Conservation (phyloP, 148 eudicot species). For the Pharnaceum exiguum region DNA sequence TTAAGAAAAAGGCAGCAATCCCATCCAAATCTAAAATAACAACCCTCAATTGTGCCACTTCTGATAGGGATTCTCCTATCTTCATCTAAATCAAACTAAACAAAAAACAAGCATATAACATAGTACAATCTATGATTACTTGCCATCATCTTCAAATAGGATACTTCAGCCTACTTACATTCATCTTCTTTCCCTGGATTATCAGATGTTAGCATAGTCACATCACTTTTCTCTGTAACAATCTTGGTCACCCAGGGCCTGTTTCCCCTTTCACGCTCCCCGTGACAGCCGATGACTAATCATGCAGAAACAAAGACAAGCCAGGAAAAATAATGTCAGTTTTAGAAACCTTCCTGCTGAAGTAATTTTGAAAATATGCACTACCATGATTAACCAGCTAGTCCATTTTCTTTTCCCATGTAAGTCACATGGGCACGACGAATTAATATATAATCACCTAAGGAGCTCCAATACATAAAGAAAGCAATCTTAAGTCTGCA, state of each 20-base stretch:
- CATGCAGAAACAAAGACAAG: slow-evolving; percentile 1
- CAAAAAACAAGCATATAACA: neutral
- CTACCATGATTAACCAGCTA: neutral
- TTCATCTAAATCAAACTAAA: no score
- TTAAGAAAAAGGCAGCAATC: no score
- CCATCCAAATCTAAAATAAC: no score
- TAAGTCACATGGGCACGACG: neutral
- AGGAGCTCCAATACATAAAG: neutral
- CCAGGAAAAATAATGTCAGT: slow-evolving; percentile 7
- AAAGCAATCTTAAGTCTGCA: neutral
- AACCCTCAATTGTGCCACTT: no score
- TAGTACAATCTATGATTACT: neutral
- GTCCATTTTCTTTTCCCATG: neutral
- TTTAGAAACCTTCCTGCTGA: neutral
- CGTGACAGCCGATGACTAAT: slow-evolving; percentile 82
- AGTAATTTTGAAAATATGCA: neutral
- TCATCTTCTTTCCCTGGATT: slow-evolving; percentile 94
- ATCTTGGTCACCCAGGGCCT: slow-evolving; percentile 92
- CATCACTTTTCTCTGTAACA: slow-evolving; percentile 92
- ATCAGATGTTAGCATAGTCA: slow-evolving; percentile 92
- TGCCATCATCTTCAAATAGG: neutral
- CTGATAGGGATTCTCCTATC: no score
- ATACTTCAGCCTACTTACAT: slow-evolving; percentile 44
- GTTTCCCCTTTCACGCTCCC: slow-evolving; percentile 85
- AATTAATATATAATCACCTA: no score